Conservation (phyloP, 31 red algal genomes). For the Odonthalia washingtoniensis region DNA sequence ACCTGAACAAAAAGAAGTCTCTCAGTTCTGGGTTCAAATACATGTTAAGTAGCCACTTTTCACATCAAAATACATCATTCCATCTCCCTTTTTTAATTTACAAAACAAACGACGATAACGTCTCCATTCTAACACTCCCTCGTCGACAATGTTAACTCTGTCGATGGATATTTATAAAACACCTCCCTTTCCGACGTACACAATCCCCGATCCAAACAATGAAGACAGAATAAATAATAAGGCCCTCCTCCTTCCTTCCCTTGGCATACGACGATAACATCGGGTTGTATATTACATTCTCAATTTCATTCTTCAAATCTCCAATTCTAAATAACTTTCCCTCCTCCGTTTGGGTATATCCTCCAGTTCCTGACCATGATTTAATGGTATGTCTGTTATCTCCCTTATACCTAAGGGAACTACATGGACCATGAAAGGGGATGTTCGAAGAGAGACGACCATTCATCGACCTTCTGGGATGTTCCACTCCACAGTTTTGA, state of each 20-base stretch:
- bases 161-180: neutral
- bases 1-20: slow-evolving; percentile 33
- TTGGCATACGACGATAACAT: neutral
- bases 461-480: neutral
- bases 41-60: slow-evolving; percentile 21
- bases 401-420: slow-evolving; percentile 14
- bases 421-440: neutral
- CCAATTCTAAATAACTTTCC: neutral
- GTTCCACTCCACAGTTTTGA: slow-evolving; percentile 9
- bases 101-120: slow-evolving; percentile 12
- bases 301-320: slow-evolving; percentile 9
- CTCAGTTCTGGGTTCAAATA: slow-evolving; percentile 9
- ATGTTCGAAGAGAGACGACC: slow-evolving; percentile 6
- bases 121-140: slow-evolving; percentile 31
- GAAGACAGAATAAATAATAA: slow-evolving; percentile 6
- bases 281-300: slow-evolving; percentile 7
- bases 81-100: slow-evolving; percentile 1
- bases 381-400: slow-evolving; percentile 3
- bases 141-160: slow-evolving; percentile 1
- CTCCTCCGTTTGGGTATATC: slow-evolving; percentile 12
- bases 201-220: neutral
- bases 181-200: neutral
- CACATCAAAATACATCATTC: slow-evolving; percentile 36
- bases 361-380: neutral
- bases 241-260: neutral